phyloP scores from a whole-genome alignment of 2,329 filamentous ascomycete genomes.

The Cordyceps sp. region DNA sequence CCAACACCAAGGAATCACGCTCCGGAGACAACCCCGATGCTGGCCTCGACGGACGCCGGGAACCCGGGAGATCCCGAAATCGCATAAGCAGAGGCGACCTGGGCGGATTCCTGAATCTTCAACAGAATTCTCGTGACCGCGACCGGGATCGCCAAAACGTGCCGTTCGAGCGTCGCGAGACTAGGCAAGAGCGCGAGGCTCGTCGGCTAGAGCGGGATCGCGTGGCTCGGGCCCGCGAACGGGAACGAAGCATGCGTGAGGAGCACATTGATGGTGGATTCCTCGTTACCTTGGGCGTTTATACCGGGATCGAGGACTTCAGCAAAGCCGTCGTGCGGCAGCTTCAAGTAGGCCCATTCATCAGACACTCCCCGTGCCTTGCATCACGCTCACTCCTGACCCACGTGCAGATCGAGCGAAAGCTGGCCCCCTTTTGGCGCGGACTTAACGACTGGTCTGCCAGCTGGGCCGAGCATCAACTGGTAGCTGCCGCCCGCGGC shows the following conservation, averaged over 20 bases:
- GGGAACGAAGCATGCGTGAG: conserved; percentile 77
- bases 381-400: too few species aligned
- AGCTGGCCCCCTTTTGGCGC: conserved; percentile 87
- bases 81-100: conserved; percentile 27
- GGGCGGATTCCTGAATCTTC: conserved; percentile 25
- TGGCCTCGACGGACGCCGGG: conserved; percentile 7
- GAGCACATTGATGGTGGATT: conserved; percentile 91
- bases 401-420: conserved; percentile 79
- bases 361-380: too few species aligned
- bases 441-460: conserved; percentile 79
- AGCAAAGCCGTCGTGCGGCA: conserved; percentile 78
- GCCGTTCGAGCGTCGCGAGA: conserved; percentile 57
- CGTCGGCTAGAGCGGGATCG: conserved; percentile 72
- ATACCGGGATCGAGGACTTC: conserved; percentile 85
- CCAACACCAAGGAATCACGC: conserved; percentile 22
- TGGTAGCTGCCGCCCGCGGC: conserved; percentile 79
- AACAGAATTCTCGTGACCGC: conserved; percentile 20
- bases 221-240: conserved; percentile 57
- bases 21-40: conserved; percentile 9
- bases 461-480: conserved; percentile 85
- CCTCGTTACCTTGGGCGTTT: conserved; percentile 84
- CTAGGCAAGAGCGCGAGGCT: conserved; percentile 79
- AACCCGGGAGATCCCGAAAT: conserved; percentile 8
- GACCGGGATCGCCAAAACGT: conserved; percentile 21
- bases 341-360: too few species aligned